Base-by-base conservation (phyloP, 495 filamentous ascomycete species). In the Talaromyces liani region DNA sequence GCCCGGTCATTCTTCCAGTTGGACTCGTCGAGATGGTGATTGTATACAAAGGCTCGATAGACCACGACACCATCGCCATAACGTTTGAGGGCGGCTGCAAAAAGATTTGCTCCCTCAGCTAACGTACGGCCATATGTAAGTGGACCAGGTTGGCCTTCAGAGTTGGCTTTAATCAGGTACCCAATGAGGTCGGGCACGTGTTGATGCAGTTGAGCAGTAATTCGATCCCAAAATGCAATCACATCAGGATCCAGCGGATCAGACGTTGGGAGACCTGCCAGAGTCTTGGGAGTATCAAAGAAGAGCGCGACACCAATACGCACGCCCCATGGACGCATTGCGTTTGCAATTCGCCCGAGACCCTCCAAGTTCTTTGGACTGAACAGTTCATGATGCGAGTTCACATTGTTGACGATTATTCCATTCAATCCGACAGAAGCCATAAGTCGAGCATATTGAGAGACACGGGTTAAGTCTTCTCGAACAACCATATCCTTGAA, bases 21-120 rank as follows among this genome's bases (percentile, higher is more conserved):
- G 0, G 74, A 71, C 66, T 87, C 79, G 65, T 85, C 78, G 33
- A 84, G 75, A 7, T 77, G 65, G 58, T 80, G 73, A 71, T 91
- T 80, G 71, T 91, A 91, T 5, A 91, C 87, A 64, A 91, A 91
- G 6, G 87, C 86, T 4, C 88, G 84, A 77, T 86, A 91, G 80
- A 91, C 84, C 57, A 89, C 78, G 57, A 89, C 76, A 39, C 87
- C 88, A 53, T 51, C 60, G n/a, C 84, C 84, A 66, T 89, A 73
- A 0, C 83, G 84, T 63, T 85, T 70, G 1, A 86, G 68, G 0
- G 86, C 79, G 51, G 73, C 78, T 8, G 87, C 88, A 64, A 91
- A 90, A 47, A 91, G 69, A 66, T 91, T 91, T 16, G 87, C 88
- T 7, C 85, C 88, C 27, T 90, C 77, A 2, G 87, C 78, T 3